A percentile compares a stretch with the other conserved stretches of the same genome.
Evolutionary conservation across 352 stramenopile genomes (phyloP).

Genomic region (Phytophthora ohioensis): DNA sequence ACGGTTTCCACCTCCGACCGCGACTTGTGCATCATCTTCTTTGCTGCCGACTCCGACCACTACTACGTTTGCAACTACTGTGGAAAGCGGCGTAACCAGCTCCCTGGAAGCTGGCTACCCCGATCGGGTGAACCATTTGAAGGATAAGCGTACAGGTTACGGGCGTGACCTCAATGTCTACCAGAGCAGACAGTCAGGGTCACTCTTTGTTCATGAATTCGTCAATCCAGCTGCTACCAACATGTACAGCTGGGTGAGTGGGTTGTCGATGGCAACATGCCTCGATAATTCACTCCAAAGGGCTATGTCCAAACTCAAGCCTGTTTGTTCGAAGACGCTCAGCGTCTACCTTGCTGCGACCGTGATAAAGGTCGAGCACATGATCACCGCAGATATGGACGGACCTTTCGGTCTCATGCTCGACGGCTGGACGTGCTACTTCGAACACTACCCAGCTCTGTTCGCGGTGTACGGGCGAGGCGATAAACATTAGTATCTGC

Average conservation of each 20-base stretch:
- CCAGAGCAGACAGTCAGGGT: slow-evolving; percentile 3
- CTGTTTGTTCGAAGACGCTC: slow-evolving; percentile 10
- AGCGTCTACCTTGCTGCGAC: background rate
- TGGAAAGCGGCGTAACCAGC: background rate
- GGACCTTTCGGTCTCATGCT: too few relatives aligned
- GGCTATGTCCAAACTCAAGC: background rate
- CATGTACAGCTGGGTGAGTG: slow-evolving; percentile 4
- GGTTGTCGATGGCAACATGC: slow-evolving; percentile 1
- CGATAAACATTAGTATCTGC: too few relatives aligned
- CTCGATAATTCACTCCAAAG: slow-evolving; percentile 2
- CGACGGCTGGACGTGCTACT: too few relatives aligned
- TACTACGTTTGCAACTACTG: slow-evolving; percentile 6
- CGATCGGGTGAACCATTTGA: slow-evolving; percentile 2
- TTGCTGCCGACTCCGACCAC: background rate
- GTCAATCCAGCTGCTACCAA: background rate
- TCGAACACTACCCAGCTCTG: too few relatives aligned
- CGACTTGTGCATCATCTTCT: slow-evolving; percentile 1
- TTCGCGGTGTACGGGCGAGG: too few relatives aligned
- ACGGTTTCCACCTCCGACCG: background rate
- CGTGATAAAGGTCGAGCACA: background rate
- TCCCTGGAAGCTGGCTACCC: slow-evolving; percentile 4
- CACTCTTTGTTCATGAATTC: background rate
- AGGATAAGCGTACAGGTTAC: slow-evolving; percentile 7
- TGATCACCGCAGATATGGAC: background rate
- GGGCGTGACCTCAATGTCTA: background rate